phyloP scores from a whole-genome alignment of 768 basidiomycete genomes.

The Leccinum rimulosum region DNA sequence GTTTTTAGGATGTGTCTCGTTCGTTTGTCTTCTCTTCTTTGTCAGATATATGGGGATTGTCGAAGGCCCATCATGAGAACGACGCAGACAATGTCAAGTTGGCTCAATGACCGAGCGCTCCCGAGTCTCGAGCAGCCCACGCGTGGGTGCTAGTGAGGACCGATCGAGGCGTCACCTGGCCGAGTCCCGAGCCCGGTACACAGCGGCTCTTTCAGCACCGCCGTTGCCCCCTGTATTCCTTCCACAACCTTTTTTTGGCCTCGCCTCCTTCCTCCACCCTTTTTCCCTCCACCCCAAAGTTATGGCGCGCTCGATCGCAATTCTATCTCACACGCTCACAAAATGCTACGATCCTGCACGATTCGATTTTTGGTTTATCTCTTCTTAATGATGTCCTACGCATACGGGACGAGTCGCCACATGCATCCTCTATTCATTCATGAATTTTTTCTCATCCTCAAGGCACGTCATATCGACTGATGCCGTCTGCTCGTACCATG shows the following conservation, averaged over 20 bases:
- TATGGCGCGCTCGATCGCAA: neutral
- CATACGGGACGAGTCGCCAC: neutral
- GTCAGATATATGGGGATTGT: constrained; percentile 1
- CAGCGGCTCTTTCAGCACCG: neutral
- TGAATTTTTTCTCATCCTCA: neutral
- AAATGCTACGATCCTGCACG: constrained; percentile 2
- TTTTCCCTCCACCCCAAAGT: neutral
- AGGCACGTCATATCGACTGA: neutral
- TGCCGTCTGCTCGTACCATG: neutral
- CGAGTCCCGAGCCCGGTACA: neutral
- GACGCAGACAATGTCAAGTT: neutral
- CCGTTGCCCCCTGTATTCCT: neutral
- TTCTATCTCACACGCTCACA: neutral
- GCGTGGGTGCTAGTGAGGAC: neutral
- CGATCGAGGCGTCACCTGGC: neutral
- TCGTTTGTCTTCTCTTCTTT: neutral
- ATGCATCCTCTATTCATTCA: neutral
- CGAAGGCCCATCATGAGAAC: neutral
- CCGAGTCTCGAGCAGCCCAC: neutral
- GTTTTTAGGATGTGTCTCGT: neutral
- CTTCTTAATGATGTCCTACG: neutral
- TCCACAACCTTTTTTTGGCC: neutral
- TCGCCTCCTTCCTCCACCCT: neutral
- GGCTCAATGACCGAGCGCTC: neutral
- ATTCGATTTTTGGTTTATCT: neutral